Percentiles rank a stretch among this genome's conserved stretches.
These are phyloP conservation scores for Purpureocillium lavendulum DNA, from an alignment of 2,329 filamentous ascomycete genomes.

Conservation along the genomic window DNA sequence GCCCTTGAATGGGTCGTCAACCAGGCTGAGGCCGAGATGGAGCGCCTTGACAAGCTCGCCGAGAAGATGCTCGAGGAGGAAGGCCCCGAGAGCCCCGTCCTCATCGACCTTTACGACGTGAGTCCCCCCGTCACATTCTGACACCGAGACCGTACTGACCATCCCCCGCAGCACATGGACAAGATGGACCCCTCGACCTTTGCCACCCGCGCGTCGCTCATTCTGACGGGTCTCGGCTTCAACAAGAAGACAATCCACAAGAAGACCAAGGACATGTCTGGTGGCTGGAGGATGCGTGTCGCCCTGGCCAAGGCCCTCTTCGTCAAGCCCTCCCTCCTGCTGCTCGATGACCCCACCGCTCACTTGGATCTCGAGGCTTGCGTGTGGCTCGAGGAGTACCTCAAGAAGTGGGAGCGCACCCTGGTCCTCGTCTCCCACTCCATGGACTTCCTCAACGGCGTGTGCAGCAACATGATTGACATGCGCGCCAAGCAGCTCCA, in stretches of 20 bases:
- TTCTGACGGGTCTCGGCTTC: slow-evolving; percentile 97
- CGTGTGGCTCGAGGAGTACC: slow-evolving; percentile 98
- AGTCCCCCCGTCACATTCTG: slow-evolving; percentile 20
- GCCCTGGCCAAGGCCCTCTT: slow-evolving; percentile 95
- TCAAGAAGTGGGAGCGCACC: slow-evolving; percentile 99
- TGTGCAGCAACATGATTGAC: slow-evolving; percentile 97
- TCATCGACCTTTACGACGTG: slow-evolving; percentile 95
- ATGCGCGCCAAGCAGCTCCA: slow-evolving; percentile 84
- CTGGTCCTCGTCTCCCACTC: slow-evolving; percentile 95
- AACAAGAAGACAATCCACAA: slow-evolving; percentile 97
- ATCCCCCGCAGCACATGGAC: slow-evolving; percentile 73
- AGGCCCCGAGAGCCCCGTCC: slow-evolving; percentile 79
- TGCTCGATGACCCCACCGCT: slow-evolving; percentile 96
- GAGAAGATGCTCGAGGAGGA: slow-evolving; percentile 88
- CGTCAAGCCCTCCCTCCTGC: slow-evolving; percentile 90
- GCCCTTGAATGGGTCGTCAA: slow-evolving; percentile 95
- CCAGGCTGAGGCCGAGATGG: slow-evolving; percentile 89
- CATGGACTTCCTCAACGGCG: slow-evolving; percentile 98
- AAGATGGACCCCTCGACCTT: slow-evolving; percentile 98
- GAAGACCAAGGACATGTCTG: slow-evolving; percentile 99
- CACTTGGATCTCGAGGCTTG: slow-evolving; percentile 99
- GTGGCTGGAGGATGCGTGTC: slow-evolving; percentile 99
- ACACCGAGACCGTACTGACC: background rate
- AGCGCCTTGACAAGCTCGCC: slow-evolving; percentile 77
- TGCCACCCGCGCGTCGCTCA: slow-evolving; percentile 87